Percentiles rank a stretch among this genome's conserved stretches.
Conservation (phyloP, 2,329 filamentous ascomycete species). For the Calonectria leucothoes region DNA sequence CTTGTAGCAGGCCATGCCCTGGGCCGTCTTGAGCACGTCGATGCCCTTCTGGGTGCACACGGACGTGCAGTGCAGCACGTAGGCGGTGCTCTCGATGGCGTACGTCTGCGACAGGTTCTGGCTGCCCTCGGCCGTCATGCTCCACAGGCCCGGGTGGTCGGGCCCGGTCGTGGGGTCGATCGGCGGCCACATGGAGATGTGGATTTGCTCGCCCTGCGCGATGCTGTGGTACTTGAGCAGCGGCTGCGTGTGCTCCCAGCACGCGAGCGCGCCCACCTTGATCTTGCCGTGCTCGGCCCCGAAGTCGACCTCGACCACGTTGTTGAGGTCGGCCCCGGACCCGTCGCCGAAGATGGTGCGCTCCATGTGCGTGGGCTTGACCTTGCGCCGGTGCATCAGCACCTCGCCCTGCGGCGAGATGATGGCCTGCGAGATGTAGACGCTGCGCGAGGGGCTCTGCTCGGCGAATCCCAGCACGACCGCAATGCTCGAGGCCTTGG, state of each 20-base stretch:
- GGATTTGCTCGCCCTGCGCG: constrained; percentile 57
- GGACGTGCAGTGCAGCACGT: constrained; percentile 56
- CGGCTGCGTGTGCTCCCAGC: constrained; percentile 64
- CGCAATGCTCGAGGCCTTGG: constrained; percentile 51
- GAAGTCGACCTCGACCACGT: constrained; percentile 52
- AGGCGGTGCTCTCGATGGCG: constrained; percentile 66
- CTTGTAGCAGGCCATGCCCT: constrained; percentile 42
- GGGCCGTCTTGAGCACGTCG: constrained; percentile 54
- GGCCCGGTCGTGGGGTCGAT: constrained; percentile 34
- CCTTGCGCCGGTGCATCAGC: constrained; percentile 56
- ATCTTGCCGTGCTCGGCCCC: constrained; percentile 42
- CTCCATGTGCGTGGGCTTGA: constrained; percentile 66
- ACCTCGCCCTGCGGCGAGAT: constrained; percentile 56
- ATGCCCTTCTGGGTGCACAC: constrained; percentile 54
- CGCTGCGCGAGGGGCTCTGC: constrained; percentile 39
- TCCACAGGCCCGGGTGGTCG: constrained; percentile 39
- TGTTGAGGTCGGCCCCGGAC: constrained; percentile 49
- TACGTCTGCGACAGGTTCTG: constrained; percentile 62
- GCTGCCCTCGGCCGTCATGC: constrained; percentile 49
- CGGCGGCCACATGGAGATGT: constrained; percentile 61
- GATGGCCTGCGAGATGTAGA: constrained; percentile 60
- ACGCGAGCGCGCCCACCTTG: constrained; percentile 58
- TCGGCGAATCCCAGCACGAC: constrained; percentile 59
- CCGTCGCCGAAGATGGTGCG: constrained; percentile 62
- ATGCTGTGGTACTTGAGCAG: constrained; percentile 60